Percentiles rank a stretch among this genome's conserved stretches.
phyloP scores from a whole-genome alignment of 2,329 filamentous ascomycete species.

The Fusarium albosuccineum region DNA sequence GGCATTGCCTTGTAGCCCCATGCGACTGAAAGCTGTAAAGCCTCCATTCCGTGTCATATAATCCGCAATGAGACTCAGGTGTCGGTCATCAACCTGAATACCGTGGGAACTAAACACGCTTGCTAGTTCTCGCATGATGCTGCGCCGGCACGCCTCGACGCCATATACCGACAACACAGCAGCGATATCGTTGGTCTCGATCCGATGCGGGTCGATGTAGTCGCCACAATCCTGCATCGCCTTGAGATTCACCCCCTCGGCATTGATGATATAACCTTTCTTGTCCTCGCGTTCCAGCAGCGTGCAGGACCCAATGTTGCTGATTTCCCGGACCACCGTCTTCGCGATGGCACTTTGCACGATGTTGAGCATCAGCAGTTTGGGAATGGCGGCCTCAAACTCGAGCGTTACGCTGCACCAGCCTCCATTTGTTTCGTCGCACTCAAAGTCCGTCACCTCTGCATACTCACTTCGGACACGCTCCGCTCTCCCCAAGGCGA shows the following conservation, averaged over 20 bases:
- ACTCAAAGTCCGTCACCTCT: slow-evolving; percentile 78
- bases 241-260: slow-evolving; percentile 86
- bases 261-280: slow-evolving; percentile 73
- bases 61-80: slow-evolving; percentile 95
- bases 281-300: slow-evolving; percentile 71
- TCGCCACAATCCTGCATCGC: slow-evolving; percentile 92
- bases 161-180: slow-evolving; percentile 89
- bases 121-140: slow-evolving; percentile 87
- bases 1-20: slow-evolving; percentile 85
- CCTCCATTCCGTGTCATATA: slow-evolving; percentile 96
- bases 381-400: slow-evolving; percentile 84
- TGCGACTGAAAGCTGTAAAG: slow-evolving; percentile 93
- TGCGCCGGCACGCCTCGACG: slow-evolving; percentile 89
- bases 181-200: slow-evolving; percentile 93
- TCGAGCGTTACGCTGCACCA: slow-evolving; percentile 87
- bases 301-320: slow-evolving; percentile 79
- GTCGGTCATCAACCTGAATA: slow-evolving; percentile 90
- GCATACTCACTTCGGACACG: no score
- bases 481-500: no score
- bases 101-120: slow-evolving; percentile 91
- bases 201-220: slow-evolving; percentile 85
- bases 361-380: slow-evolving; percentile 92
- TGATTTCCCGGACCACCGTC: slow-evolving; percentile 88
- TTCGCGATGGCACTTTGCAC: slow-evolving; percentile 84
- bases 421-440: slow-evolving; percentile 78